Conservation (phyloP, 2,329 filamentous ascomycete genomes). For the Lasiodiplodia citricola region DNA sequence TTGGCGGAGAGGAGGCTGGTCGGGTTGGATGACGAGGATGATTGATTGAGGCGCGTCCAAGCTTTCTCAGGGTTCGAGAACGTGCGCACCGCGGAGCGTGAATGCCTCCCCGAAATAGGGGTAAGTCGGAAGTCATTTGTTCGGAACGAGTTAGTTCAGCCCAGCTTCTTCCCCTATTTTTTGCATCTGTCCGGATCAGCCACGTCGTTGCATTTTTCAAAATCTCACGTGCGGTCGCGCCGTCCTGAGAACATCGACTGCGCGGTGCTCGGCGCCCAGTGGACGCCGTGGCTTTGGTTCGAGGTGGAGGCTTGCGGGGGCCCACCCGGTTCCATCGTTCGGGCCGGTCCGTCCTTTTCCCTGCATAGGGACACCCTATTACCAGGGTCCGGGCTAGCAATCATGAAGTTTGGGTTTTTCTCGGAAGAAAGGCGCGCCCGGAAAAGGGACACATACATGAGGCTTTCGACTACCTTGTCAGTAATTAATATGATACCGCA, state of each 20-base stretch:
- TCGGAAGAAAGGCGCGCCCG: neutral
- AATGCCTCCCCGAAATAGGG: neutral
- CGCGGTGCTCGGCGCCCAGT: neutral
- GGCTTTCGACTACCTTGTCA: neutral
- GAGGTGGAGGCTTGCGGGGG: slow-evolving; percentile 9
- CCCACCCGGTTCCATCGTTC: neutral
- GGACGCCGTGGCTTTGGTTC: neutral
- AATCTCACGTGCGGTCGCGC: neutral
- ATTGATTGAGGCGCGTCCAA: slow-evolving; percentile 2
- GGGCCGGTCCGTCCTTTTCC: slow-evolving; percentile 5
- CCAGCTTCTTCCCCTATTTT: neutral
- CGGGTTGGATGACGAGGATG: slow-evolving; percentile 60
- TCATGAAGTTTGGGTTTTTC: neutral
- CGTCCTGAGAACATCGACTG: neutral
- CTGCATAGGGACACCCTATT: neutral
- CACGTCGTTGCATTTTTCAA: neutral
- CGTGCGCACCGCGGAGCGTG: neutral
- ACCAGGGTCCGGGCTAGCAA: neutral
- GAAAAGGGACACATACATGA: neutral
- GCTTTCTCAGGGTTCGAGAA: neutral
- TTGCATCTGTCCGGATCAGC: neutral
- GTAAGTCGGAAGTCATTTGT: neutral
- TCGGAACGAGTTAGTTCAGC: neutral
- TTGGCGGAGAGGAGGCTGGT: slow-evolving; percentile 73
- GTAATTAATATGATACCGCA: slow-evolving; percentile 4